A percentile compares a stretch with the other conserved stretches of the same genome.
Evolutionary conservation across 2,329 filamentous ascomycete genomes (phyloP).

Genomic region (Botrytis galanthina): DNA sequence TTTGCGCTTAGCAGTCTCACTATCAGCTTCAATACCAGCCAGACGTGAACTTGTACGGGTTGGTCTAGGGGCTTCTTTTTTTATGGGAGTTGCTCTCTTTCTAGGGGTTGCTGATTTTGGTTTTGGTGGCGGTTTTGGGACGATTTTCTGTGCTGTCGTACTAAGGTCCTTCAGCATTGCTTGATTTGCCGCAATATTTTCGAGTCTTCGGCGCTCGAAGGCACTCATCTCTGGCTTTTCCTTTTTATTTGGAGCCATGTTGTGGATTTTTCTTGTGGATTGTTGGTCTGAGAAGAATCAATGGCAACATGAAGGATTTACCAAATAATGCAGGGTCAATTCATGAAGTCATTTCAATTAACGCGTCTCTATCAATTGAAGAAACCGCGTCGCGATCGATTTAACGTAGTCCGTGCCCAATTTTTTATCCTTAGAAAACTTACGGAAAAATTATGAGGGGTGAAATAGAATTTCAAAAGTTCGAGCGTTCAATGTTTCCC

Average conservation of each 20-base stretch:
- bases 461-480: neutral
- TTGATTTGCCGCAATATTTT: constrained; percentile 85
- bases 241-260: constrained; percentile 47
- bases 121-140: constrained; percentile 56
- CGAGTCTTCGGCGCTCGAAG: constrained; percentile 80
- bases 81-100: constrained; percentile 45
- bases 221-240: constrained; percentile 64
- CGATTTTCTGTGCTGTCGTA: constrained; percentile 65
- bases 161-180: constrained; percentile 77
- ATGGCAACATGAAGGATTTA: neutral
- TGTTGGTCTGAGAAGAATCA: neutral
- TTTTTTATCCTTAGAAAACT: neutral
- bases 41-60: constrained; percentile 59
- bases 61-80: constrained; percentile 48
- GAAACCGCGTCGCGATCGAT: constrained; percentile 5
- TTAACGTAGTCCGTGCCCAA: constrained; percentile 6
- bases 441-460: neutral
- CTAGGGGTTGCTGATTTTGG: constrained; percentile 46
- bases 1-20: constrained; percentile 65
- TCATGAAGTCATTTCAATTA: constrained; percentile 14
- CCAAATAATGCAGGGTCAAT: neutral
- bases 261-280: neutral
- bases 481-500: neutral
- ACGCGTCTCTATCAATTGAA: constrained; percentile 6
- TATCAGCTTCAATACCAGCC: constrained; percentile 53